Percentiles rank a stretch among this genome's conserved stretches.
Evolutionary conservation across 495 filamentous ascomycete species (phyloP).

Genomic region (Xylaria grammica): DNA sequence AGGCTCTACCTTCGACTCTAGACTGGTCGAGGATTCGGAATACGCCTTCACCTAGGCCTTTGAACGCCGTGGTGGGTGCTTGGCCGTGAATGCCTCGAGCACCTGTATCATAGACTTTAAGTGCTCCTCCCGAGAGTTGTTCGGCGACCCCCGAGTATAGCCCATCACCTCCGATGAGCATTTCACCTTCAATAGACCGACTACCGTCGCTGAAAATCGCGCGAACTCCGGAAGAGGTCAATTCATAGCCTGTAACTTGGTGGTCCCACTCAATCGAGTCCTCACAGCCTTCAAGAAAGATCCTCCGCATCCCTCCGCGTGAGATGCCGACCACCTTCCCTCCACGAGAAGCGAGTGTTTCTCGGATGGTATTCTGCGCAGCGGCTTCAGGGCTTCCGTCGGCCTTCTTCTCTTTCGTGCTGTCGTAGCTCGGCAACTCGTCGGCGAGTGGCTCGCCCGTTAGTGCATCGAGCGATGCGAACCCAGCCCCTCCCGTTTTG

Average conservation of each 20-base stretch:
- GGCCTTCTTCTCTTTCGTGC: background rate
- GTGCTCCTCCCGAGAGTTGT: conserved; percentile 52
- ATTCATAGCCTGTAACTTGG: conserved; percentile 45
- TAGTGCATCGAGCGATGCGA: conserved; percentile 49
- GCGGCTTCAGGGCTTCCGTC: background rate
- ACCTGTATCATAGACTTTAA: conserved; percentile 60
- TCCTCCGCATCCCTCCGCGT: conserved; percentile 54
- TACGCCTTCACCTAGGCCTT: conserved; percentile 59
- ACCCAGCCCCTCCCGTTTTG: conserved; percentile 54
- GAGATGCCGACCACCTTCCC: conserved; percentile 58
- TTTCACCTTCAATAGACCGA: conserved; percentile 53
- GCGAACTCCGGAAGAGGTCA: conserved; percentile 49
- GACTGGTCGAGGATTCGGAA: conserved; percentile 48
- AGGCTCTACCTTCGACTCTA: conserved; percentile 45
- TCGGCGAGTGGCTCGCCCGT: conserved; percentile 43
- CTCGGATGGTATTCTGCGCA: conserved; percentile 20
- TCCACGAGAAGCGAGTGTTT: conserved; percentile 46
- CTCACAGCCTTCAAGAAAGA: conserved; percentile 55
- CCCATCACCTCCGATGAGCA: conserved; percentile 58
- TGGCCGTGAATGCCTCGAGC: conserved; percentile 62
- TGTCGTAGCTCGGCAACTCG: background rate
- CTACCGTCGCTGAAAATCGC: conserved; percentile 56
- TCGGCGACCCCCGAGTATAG: conserved; percentile 57
- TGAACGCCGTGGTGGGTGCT: conserved; percentile 58
- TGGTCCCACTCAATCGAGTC: conserved; percentile 50